Conservation (phyloP, 371 early-diverging fungal genomes). For the Parasitella parasitica region DNA sequence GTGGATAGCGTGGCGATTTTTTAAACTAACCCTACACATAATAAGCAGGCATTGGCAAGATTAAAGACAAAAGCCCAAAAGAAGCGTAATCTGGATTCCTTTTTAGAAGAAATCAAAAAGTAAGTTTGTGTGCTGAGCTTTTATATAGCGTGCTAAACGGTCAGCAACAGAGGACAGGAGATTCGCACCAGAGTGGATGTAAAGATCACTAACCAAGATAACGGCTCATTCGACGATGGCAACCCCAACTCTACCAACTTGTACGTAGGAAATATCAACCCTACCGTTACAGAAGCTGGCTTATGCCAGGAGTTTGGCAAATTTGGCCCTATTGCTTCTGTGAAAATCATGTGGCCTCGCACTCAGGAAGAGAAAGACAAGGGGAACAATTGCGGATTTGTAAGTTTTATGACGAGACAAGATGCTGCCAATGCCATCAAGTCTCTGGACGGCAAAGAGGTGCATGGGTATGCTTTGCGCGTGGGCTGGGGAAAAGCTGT, state of each 20-base stretch:
- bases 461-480: slow-evolving; percentile 65
- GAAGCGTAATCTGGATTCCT: slow-evolving; percentile 82
- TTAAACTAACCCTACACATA: neutral
- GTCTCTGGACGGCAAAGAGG: slow-evolving; percentile 70
- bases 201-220: neutral
- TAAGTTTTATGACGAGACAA: slow-evolving; percentile 84
- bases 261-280: slow-evolving; percentile 85
- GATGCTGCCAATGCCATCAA: slow-evolving; percentile 76
- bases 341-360: slow-evolving; percentile 96
- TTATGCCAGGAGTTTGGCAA: slow-evolving; percentile 78
- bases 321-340: slow-evolving; percentile 89
- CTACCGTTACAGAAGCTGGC: slow-evolving; percentile 33
- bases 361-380: slow-evolving; percentile 81
- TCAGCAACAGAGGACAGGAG: slow-evolving; percentile 5
- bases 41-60: slow-evolving; percentile 21
- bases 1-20: neutral
- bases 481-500: slow-evolving; percentile 93
- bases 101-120: slow-evolving; percentile 83
- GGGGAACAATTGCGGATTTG: slow-evolving; percentile 83
- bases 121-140: slow-evolving; percentile 17
- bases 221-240: slow-evolving; percentile 70
- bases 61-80: slow-evolving; percentile 48
- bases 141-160: too few species aligned
- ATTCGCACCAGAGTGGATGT: neutral
- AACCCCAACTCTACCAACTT: slow-evolving; percentile 87